These are phyloP conservation scores for Amanita brunnescens DNA, from an alignment of 768 basidiomycete genomes.

Conservation along the genomic window DNA sequence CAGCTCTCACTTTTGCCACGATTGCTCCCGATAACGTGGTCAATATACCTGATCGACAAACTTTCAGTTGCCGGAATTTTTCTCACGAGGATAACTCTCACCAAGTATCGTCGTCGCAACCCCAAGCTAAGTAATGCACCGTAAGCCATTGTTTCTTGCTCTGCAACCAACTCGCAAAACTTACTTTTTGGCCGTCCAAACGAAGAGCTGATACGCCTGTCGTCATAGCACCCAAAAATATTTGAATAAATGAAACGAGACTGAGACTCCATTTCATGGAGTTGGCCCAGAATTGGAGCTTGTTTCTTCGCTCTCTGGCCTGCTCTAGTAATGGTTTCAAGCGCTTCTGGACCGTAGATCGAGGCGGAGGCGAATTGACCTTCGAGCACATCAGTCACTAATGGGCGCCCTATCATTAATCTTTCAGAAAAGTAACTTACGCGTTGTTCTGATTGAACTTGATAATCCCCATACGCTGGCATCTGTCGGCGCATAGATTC, in stretches of 20 bases:
- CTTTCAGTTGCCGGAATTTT: neutral
- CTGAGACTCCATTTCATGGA: constrained; percentile 30
- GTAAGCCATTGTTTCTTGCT: neutral
- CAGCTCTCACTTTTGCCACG: constrained; percentile 60
- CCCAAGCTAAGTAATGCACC: constrained; percentile 20
- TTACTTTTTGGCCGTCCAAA: constrained; percentile 28
- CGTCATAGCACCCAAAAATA: constrained; percentile 56
- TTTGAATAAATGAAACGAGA: constrained; percentile 52
- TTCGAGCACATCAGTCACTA: neutral
- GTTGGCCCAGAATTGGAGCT: constrained; percentile 38
- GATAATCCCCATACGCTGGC: constrained; percentile 33
- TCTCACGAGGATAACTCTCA: constrained; percentile 10
- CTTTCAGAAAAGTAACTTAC: neutral
- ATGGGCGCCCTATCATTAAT: constrained; percentile 14
- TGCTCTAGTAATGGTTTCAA: constrained; percentile 42
- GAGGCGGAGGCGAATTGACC: constrained; percentile 14
- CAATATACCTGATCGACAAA: constrained; percentile 44
- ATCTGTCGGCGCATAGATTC: constrained; percentile 16
- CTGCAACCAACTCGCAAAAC: constrained; percentile 9
- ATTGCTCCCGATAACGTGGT: constrained; percentile 65
- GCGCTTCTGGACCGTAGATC: constrained; percentile 37
- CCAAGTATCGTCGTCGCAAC: constrained; percentile 29
- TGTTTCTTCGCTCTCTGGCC: constrained; percentile 38
- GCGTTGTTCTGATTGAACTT: constrained; percentile 24
- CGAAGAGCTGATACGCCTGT: constrained; percentile 50